Base-by-base conservation (phyloP, 2,329 filamentous ascomycete genomes). In the Fonsecaea multimorphosa region DNA sequence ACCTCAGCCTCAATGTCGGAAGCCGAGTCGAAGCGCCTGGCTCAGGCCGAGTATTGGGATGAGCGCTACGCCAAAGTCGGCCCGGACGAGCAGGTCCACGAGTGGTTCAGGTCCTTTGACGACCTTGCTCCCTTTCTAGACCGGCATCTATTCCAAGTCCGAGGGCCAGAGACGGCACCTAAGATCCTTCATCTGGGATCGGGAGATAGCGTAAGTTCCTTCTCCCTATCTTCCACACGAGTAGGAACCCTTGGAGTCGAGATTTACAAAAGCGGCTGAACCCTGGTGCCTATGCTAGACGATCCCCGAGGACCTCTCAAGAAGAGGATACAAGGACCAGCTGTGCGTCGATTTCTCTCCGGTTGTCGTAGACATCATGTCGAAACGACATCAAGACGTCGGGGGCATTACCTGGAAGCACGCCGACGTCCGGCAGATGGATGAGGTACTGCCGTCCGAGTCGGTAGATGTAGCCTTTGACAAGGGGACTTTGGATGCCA, bases 381-480 rank as follows among this genome's bases (percentile, higher is more conserved):
- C 74, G 2, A 70, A 74, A 1, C 77, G 80, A 16, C 80, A 85
- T 65, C 71, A 71, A 0, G 63, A 73, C 3, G 71, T 79, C 3
- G 63, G 74, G 3, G 78, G 77, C 3, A 82, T 86, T n/a, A 73
- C 78, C 56, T 88, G 85, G 85, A 68, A 72, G 29, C 74, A 78
- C 38, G 79, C 79, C 66, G 85, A 88, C 70, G 80, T 87, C 2
- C 81, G 85, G 6, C 68, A 83, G 38, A 82, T 88, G 78, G 70
- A 73, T 8, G 72, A 73, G 0, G 69, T 86, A n/a, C n/a, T n/a
- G 0, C 71, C 75, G 0, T 74, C 78, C 34, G 71, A 65, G 1
- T 81, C 79, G 0, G 72, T 88, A 44, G 83, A 86, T 69, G 78
- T 87, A 5, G 85, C 85, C 11, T 86, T 89, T 68, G 84, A 86